These are phyloP conservation scores for Escovopsis sp. DNA, from an alignment of 2,329 filamentous ascomycete species.

Conservation along the genomic window DNA sequence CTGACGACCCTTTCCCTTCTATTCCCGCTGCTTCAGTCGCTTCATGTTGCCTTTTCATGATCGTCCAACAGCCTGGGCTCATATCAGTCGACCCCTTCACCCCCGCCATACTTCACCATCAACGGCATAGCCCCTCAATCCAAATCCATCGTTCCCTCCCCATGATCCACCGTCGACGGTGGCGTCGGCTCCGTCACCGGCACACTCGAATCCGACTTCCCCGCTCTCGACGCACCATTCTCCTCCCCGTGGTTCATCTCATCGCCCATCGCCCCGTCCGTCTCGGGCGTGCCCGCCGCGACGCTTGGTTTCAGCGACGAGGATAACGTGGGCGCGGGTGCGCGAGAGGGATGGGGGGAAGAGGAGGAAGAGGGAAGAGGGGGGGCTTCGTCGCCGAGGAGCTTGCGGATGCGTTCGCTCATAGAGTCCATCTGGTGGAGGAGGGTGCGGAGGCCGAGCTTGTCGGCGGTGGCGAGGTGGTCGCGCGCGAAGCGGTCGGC, in stretches of 20 bases:
- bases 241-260: no score
- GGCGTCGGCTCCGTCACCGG: constrained; percentile 24
- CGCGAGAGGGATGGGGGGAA: no score
- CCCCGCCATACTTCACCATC: no score
- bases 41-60: no score
- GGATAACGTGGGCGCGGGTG: no score
- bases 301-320: constrained; percentile 7
- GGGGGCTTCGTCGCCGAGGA: constrained; percentile 21
- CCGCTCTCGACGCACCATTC: no score
- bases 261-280: constrained; percentile 9
- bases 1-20: no score
- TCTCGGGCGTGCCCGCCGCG: constrained; percentile 13
- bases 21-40: no score
- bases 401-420: constrained; percentile 24
- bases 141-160: constrained; percentile 24
- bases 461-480: constrained; percentile 27
- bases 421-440: constrained; percentile 31
- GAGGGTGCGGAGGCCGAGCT: constrained; percentile 30
- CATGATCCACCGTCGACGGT: constrained; percentile 24
- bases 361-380: no score
- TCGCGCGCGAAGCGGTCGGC: constrained; percentile 25
- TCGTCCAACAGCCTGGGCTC: no score
- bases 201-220: constrained; percentile 15
- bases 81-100: no score
- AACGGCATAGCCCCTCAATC: no score